Base-by-base conservation (phyloP, 345 rosid genomes). In the Euphorbia peplus region DNA sequence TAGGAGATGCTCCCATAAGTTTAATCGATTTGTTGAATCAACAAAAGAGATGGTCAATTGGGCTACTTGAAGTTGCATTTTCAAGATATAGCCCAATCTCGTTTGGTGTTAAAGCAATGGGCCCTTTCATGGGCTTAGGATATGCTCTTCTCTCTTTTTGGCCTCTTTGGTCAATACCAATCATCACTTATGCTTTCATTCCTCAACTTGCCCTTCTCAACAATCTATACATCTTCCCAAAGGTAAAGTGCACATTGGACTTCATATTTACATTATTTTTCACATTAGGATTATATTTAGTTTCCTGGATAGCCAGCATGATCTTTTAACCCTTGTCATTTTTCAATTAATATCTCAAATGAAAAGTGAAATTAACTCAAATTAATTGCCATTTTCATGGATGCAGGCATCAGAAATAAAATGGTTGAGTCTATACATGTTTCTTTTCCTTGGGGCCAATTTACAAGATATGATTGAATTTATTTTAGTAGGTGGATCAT, bases 41-140 rank as follows among this genome's bases (percentile, higher is more conserved):
- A 66, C 68, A 65, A 26, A 90, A 83, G 63, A 76, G 98, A 73
- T 88, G 97, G 97, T 41, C 76, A 11, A 48, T 88, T 15, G 97
- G 98, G 13, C 79, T 85, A 0, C 80, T 76, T 26, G 83, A 90
- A 68, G 86, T 87, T 16, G 29, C 5, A 16, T 76, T 87, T 58
- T 87, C 85, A 5, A 78, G 63, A 58, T 83, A 76, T 64, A 82
- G 80, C 72, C 76, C 95, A 11, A 0, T 85, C 10, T 84, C 76
- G 1, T 82, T 56, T 51, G 95, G 96, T 0, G 22, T 84, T 47
- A 70, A 48, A 26, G 30, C 61, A 1, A 75, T 77, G 73, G 90
- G 96, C 3, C 50, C 78, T 18, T 13, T 81, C 0, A 75, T 53
- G 79, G 79, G 85, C 41, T 30, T 85, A 0, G 59, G 73, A 5